A percentile compares a stretch with the other conserved stretches of the same genome.
phyloP scores from a whole-genome alignment of 352 stramenopile genomes.

The Albugo laibachii region DNA sequence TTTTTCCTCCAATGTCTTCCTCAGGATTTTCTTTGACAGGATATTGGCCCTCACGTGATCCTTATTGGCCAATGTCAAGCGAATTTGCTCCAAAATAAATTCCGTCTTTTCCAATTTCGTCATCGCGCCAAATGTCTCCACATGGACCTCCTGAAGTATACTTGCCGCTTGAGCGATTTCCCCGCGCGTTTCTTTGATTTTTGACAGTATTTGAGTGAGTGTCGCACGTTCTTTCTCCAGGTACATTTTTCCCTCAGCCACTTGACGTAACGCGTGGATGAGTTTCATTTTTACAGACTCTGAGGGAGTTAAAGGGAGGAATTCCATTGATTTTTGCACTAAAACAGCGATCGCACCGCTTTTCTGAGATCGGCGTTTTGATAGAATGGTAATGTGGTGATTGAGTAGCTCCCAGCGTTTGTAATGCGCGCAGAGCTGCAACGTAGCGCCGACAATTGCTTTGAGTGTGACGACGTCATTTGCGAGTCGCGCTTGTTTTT shows the following conservation, averaged over 20 bases:
- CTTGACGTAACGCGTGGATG: conserved; percentile 85
- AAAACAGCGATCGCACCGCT: conserved; percentile 68
- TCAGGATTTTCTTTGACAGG: conserved; percentile 92
- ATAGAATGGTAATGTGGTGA: conserved; percentile 62
- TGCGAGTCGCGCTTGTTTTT: conserved; percentile 63
- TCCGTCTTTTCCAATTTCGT: conserved; percentile 97
- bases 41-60: conserved; percentile 95
- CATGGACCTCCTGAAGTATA: conserved; percentile 94
- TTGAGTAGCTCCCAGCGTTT: conserved; percentile 83
- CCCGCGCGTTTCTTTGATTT: conserved; percentile 84
- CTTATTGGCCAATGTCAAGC: conserved; percentile 91
- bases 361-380: conserved; percentile 81
- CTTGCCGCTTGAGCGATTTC: conserved; percentile 86
- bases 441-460: conserved; percentile 41
- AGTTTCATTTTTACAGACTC: conserved; percentile 82
- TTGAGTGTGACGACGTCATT: conserved; percentile 79
- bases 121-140: conserved; percentile 97
- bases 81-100: conserved; percentile 97
- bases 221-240: conserved; percentile 91
- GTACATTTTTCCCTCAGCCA: conserved; percentile 96
- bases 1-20: conserved; percentile 84
- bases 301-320: conserved; percentile 45
- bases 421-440: conserved; percentile 58
- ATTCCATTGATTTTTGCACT: conserved; percentile 72
- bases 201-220: conserved; percentile 82